Percentiles rank a stretch among this genome's conserved stretches.
phyloP scores from a whole-genome alignment of 202 grass and related monocot genomes.

The Saccharum hybrid region DNA sequence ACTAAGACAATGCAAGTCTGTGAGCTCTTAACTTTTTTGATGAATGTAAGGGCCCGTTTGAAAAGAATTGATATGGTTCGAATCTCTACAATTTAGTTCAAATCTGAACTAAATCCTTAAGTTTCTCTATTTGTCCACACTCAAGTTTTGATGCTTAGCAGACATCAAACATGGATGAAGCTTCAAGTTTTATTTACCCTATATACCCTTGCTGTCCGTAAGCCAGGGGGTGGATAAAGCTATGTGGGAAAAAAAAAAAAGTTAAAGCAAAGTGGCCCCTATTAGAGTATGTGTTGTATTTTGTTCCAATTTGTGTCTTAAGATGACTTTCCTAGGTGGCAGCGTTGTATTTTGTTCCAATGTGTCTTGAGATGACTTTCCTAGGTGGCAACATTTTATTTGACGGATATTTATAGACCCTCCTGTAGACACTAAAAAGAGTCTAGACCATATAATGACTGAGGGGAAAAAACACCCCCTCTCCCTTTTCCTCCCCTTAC shows the following conservation, averaged over 20 bases:
- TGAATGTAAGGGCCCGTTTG: slow-evolving; percentile 16
- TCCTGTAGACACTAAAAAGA: not conserved
- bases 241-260: not conserved
- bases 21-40: slow-evolving; percentile 3
- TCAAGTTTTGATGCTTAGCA: not conserved
- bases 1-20: slow-evolving; percentile 18
- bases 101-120: not conserved
- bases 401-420: not conserved
- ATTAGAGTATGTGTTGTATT: not conserved
- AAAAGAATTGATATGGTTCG: not conserved
- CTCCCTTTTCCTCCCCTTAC: not conserved
- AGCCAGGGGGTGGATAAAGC: slow-evolving; percentile 36
- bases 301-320: not conserved
- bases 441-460: not conserved
- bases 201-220: not conserved
- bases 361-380: not conserved
- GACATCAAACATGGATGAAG: slow-evolving; percentile 10
- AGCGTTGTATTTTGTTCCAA: too few relatives aligned
- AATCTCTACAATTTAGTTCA: not conserved
- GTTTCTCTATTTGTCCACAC: not conserved
- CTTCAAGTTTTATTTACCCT: not conserved
- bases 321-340: too few relatives aligned
- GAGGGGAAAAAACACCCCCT: not conserved
- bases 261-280: not conserved
- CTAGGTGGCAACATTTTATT: not conserved